Conservation (phyloP, 1,139 yeast species). For the Yamadazyma diddensiae region DNA sequence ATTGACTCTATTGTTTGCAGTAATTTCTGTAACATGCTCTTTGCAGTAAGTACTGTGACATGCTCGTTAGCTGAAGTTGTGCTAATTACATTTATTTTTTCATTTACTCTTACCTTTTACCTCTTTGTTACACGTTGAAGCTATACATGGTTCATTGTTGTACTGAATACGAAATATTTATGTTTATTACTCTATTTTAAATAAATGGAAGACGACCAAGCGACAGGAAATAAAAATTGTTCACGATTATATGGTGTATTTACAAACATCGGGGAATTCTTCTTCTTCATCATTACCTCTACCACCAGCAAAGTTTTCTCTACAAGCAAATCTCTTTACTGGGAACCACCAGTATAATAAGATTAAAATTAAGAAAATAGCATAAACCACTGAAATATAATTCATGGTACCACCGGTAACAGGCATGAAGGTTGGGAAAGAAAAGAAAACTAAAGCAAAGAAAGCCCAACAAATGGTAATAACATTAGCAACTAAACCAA, state of each 20-base stretch:
- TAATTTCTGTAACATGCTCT: no score
- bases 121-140: no score
- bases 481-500: conserved; percentile 56
- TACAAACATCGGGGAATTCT: conserved; percentile 47
- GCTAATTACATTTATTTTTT: no score
- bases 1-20: no score
- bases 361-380: conserved; percentile 51
- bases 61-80: no score
- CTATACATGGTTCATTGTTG: no score
- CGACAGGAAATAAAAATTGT: not conserved
- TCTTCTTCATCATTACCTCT: conserved; percentile 39
- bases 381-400: conserved; percentile 67
- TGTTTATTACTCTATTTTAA: not conserved
- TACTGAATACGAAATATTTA: not conserved
- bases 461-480: conserved; percentile 56
- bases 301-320: conserved; percentile 46
- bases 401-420: conserved; percentile 63
- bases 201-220: not conserved
- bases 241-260: conserved; percentile 14
- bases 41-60: no score
- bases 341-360: conserved; percentile 59
- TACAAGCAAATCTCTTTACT: conserved; percentile 36
- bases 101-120: no score
- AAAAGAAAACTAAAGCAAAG: conserved; percentile 61
- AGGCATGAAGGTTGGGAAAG: conserved; percentile 67